Base-by-base conservation (phyloP, 345 rosid species). In the Salix arbutifolia region DNA sequence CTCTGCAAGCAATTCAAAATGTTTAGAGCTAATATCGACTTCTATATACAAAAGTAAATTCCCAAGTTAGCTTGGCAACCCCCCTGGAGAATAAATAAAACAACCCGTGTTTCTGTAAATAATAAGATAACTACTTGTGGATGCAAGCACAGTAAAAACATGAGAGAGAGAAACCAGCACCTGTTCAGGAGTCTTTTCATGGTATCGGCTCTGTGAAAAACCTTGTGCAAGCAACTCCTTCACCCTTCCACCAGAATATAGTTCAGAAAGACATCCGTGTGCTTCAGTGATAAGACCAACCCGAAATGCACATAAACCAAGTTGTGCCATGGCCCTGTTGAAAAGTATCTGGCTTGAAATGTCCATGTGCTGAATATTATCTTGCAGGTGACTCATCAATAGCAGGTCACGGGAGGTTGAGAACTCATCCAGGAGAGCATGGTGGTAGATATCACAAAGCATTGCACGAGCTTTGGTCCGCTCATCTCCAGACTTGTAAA, bases 111-210 rank as follows among this genome's bases (percentile, higher is more conserved):
- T 50, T 70, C 16, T 70, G 25, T 60, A 67, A 67, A 21, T 38
- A 28, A 13, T 10, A 38, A 23, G 23, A 30, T 16, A 65, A 14
- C 23, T 28, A 40, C 19, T 17, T 19, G 69, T 16, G 42, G 69
- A 66, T 35, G 50, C 50, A 38, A 25, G 37, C 21, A 44, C 37
- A 18, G 25, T 2, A 23, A 78, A 0, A 21, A 13, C 11, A 9
- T 10, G 46, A 11, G 56, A 35, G 8, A 67, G 28, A 73, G 40
- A 30, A 38, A 26, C 2, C 19, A 16, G 50, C 77, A 91, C 98
- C 97, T 95, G 97, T 77, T 95, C 99, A 1, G 98, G 96, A 75
- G 99, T 95, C 84, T 95, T 95, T 87, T 95, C 99, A 75, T 93
- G 91, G 65, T 93, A 93, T 71, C 99, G 89, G 82, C 91, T 91